These are phyloP conservation scores for Talaromyces sp. DNA, from an alignment of 2,329 filamentous ascomycete genomes.

Conservation along the genomic window DNA sequence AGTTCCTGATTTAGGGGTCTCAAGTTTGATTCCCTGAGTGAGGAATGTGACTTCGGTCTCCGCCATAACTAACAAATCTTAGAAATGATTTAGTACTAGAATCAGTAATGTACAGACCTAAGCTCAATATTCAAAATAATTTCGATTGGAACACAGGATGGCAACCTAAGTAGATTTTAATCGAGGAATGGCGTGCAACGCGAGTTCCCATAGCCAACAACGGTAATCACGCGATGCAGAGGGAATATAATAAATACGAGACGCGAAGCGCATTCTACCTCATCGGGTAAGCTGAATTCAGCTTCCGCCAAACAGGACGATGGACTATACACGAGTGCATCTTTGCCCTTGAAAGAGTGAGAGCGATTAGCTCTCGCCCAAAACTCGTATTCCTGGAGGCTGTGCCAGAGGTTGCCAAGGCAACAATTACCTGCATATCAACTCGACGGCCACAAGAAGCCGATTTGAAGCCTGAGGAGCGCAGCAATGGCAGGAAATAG, in stretches of 20 bases:
- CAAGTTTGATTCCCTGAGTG: neutral
- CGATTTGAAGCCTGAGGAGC: too few species aligned
- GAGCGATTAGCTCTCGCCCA: neutral
- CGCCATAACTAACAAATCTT: neutral
- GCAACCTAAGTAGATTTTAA: neutral
- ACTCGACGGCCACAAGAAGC: too few species aligned
- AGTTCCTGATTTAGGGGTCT: neutral
- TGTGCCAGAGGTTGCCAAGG: neutral
- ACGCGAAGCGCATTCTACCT: neutral
- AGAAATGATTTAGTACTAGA: neutral
- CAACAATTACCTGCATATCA: neutral
- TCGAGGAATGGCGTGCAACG: neutral
- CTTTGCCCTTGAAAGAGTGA: neutral
- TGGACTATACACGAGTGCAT: neutral
- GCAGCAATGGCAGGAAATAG: too few species aligned
- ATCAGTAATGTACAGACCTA: neutral
- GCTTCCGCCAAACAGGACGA: neutral
- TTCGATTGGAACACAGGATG: neutral
- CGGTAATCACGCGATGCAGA: neutral
- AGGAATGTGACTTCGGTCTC: neutral
- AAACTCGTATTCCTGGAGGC: neutral
- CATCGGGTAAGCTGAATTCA: neutral
- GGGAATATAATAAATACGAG: neutral
- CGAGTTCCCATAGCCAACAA: neutral
- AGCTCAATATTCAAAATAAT: neutral